These are phyloP conservation scores for Datisca glomerata DNA, from an alignment of 306 rosid genomes.

Conservation along the genomic window DNA sequence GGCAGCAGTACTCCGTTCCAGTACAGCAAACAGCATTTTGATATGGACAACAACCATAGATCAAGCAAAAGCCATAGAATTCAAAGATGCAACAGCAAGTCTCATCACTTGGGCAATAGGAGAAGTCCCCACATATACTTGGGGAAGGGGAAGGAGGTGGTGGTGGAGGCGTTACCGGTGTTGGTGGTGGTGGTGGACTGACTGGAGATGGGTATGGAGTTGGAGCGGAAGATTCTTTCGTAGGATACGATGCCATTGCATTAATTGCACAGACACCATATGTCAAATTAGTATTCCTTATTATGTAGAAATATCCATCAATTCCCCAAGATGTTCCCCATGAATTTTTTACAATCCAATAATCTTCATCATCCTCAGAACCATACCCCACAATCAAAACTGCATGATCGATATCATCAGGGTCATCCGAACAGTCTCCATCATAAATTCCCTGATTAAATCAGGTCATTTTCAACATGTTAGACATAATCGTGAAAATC, in stretches of 20 bases:
- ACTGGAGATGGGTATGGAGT: slow-evolving; percentile 38
- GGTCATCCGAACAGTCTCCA: slow-evolving; percentile 62
- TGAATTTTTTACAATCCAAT: slow-evolving; percentile 79
- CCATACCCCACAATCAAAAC: slow-evolving; percentile 62
- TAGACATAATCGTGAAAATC: too few species aligned
- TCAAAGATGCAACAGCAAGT: slow-evolving; percentile 60
- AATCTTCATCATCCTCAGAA: slow-evolving; percentile 53
- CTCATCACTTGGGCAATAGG: slow-evolving; percentile 43
- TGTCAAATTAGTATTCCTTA: slow-evolving; percentile 38
- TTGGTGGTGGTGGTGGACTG: slow-evolving; percentile 35
- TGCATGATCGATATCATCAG: slow-evolving; percentile 67
- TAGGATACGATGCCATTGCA: slow-evolving; percentile 69
- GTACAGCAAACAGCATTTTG: slow-evolving; percentile 60
- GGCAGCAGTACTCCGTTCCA: slow-evolving; percentile 65
- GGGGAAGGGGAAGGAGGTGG: slow-evolving; percentile 67
- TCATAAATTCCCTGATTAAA: slow-evolving; percentile 67
- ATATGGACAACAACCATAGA: slow-evolving; percentile 62
- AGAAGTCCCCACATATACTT: slow-evolving; percentile 48
- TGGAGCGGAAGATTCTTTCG: slow-evolving; percentile 47
- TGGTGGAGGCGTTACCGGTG: slow-evolving; percentile 16
- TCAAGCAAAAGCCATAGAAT: slow-evolving; percentile 24
- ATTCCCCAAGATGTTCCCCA: slow-evolving; percentile 84
- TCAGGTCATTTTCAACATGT: too few species aligned
- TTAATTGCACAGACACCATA: slow-evolving; percentile 72
- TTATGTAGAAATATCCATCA: slow-evolving; percentile 46